Evolutionary conservation across 2,329 filamentous ascomycete genomes (phyloP).

Genomic region (Mycocentrospora acerina): DNA sequence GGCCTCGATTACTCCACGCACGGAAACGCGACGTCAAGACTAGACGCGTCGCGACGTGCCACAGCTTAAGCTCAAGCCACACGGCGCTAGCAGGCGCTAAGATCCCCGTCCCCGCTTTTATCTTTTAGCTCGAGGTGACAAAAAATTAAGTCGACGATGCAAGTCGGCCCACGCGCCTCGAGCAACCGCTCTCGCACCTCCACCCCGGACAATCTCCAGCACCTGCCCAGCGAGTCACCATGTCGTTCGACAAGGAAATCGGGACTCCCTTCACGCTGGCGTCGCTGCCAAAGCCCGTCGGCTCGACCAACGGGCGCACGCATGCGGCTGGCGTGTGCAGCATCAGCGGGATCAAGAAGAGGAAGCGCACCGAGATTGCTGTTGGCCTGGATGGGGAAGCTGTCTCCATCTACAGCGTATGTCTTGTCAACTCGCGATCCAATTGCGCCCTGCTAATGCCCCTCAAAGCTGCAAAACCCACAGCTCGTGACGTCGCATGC

Average conservation of each 20-base stretch:
- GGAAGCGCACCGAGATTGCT: conserved; percentile 63
- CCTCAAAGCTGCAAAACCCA: conserved; percentile 59
- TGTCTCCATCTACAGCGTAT: conserved; percentile 64
- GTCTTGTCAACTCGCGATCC: conserved; percentile 8
- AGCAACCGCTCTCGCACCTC: conserved; percentile 25
- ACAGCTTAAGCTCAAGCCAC: too few relatives aligned
- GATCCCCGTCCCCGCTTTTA: conserved; percentile 3
- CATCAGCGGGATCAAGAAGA: conserved; percentile 57
- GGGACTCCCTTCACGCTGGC: conserved; percentile 46
- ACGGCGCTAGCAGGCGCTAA: conserved; percentile 6
- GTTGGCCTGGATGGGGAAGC: conserved; percentile 62
- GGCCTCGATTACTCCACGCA: neutral
- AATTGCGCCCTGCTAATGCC: conserved; percentile 2
- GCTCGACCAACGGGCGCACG: conserved; percentile 42
- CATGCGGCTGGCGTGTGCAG: conserved; percentile 54
- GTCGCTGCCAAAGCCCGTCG: conserved; percentile 47
- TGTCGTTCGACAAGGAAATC: conserved; percentile 41
- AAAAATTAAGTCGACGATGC: conserved; percentile 4
- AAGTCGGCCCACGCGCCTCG: conserved; percentile 13
- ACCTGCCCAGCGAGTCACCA: conserved; percentile 31
- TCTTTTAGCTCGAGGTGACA: conserved; percentile 17
- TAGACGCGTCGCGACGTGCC: conserved; percentile 10
- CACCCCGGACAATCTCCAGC: conserved; percentile 12
- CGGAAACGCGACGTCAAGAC: conserved; percentile 6
- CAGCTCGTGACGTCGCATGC: conserved; percentile 63